Percentiles rank a stretch among this genome's conserved stretches.
Evolutionary conservation across 148 eudicot species (phyloP).

Genomic region (Camellia japonica): DNA sequence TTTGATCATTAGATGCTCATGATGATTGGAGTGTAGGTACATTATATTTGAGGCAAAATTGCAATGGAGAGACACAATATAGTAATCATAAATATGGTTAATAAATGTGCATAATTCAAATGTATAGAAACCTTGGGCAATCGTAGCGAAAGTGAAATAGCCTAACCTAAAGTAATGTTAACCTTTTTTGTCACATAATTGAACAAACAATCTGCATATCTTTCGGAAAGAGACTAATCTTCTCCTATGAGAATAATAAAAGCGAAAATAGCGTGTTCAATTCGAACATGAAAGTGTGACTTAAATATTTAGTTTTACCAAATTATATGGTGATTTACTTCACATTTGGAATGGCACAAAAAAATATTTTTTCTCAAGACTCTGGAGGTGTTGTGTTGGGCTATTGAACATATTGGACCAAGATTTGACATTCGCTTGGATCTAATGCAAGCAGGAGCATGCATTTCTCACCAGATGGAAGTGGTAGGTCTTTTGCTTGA

Average conservation of each 20-base stretch:
- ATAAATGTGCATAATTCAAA: not conserved
- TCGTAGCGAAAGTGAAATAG: not conserved
- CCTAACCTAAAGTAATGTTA: not conserved
- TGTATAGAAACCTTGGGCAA: not conserved
- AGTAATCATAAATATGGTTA: not conserved
- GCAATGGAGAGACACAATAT: not conserved
- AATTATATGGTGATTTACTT: not conserved
- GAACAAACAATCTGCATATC: not conserved
- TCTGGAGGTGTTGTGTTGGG: not conserved
- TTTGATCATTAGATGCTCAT: not conserved
- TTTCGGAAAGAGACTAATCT: not conserved
- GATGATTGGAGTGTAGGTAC: not conserved
- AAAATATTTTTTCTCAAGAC: not conserved
- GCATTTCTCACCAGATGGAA: not conserved
- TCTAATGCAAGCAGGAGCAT: not conserved
- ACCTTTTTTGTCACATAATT: not conserved
- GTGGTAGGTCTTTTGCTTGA: too few relatives aligned
- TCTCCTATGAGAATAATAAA: not conserved
- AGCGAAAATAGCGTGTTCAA: not conserved
- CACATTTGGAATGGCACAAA: not conserved
- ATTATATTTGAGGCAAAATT: not conserved
- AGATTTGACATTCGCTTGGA: not conserved
- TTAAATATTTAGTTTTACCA: not conserved
- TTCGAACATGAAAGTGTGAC: not conserved
- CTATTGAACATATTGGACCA: not conserved